Evolutionary conservation across 345 rosid genomes (phyloP).

Genomic region (Citropsis articulata): DNA sequence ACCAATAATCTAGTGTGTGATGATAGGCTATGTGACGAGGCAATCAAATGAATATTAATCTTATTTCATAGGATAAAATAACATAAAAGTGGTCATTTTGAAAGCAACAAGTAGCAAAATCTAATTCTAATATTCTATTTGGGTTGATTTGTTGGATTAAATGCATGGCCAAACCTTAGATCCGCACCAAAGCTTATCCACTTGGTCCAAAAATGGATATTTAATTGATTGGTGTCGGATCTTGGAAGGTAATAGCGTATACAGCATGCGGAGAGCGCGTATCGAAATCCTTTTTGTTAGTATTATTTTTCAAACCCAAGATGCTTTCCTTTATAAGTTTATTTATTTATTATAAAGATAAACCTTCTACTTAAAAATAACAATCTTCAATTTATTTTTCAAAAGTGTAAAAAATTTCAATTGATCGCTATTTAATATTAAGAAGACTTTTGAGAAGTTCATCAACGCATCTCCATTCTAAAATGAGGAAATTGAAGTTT

Average conservation of each 20-base stretch:
- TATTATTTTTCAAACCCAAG: too few relatives aligned
- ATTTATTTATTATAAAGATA: too few relatives aligned
- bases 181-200: background rate
- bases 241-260: background rate
- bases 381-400: too few relatives aligned
- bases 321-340: too few relatives aligned
- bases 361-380: too few relatives aligned
- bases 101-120: background rate
- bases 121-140: background rate
- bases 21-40: too few relatives aligned
- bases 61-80: background rate
- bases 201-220: background rate
- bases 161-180: background rate
- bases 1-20: background rate
- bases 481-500: too few relatives aligned
- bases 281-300: too few relatives aligned
- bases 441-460: too few relatives aligned
- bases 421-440: too few relatives aligned
- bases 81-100: background rate
- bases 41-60: background rate
- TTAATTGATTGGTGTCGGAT: background rate
- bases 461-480: too few relatives aligned
- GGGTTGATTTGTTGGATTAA: background rate
- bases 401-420: fast-evolving
- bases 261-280: too few relatives aligned